phyloP scores from a whole-genome alignment of 2,329 filamentous ascomycete species.

The Sporothrix humicola region DNA sequence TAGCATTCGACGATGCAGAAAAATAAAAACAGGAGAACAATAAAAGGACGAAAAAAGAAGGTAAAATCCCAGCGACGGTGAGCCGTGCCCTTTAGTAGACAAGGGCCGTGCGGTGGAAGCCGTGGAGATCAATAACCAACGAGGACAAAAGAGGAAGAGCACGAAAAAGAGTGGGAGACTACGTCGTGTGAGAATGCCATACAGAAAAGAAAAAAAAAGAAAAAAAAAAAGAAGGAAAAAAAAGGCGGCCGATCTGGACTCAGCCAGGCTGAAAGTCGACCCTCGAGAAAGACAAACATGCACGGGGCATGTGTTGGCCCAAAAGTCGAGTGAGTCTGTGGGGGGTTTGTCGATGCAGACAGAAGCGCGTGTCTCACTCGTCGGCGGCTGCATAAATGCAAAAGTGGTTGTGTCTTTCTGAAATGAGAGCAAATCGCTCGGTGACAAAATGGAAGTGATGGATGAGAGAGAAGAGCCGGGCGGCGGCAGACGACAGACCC shows the following conservation, averaged over 20 bases:
- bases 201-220: neutral
- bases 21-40: neutral
- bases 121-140: neutral
- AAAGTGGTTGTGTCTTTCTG: neutral
- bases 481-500: neutral
- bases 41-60: neutral
- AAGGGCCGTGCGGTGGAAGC: neutral
- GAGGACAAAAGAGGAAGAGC: neutral
- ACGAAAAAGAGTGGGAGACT: neutral
- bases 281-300: neutral
- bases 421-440: neutral
- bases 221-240: neutral
- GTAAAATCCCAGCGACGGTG: neutral
- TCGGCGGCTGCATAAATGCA: neutral
- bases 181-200: neutral
- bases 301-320: neutral
- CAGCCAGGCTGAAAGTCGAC: neutral
- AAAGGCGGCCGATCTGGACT: neutral
- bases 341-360: neutral
- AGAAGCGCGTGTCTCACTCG: neutral
- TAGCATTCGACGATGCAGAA: neutral
- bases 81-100: constrained; percentile 7
- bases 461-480: neutral
- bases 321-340: neutral
- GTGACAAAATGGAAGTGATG: neutral